These are phyloP conservation scores for Kodamaea kakaduensis DNA, from an alignment of 805 yeast genomes.

Conservation along the genomic window DNA sequence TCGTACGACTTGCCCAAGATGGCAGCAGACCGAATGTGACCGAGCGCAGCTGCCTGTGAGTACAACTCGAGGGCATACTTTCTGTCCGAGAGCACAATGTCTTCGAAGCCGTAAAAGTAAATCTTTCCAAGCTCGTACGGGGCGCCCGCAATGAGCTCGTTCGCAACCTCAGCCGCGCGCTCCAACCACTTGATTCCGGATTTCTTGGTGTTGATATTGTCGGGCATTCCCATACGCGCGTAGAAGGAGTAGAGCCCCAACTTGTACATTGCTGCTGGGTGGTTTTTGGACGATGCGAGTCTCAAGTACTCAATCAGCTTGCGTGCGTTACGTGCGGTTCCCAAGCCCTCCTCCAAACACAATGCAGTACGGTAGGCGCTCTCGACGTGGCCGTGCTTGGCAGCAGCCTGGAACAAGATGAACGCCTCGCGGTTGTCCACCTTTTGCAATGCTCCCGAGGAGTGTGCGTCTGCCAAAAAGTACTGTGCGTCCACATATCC, in stretches of 20 bases:
- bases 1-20: slow-evolving; percentile 83
- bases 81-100: slow-evolving; percentile 78
- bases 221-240: slow-evolving; percentile 75
- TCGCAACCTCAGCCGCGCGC: slow-evolving; percentile 81
- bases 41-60: slow-evolving; percentile 83
- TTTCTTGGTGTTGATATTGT: slow-evolving; percentile 65
- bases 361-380: slow-evolving; percentile 87
- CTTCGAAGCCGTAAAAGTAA: slow-evolving; percentile 78
- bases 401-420: slow-evolving; percentile 76
- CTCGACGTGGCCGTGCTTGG: slow-evolving; percentile 90
- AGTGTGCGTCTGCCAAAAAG: slow-evolving; percentile 81
- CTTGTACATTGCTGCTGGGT: slow-evolving; percentile 95
- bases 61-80: slow-evolving; percentile 83
- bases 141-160: slow-evolving; percentile 83
- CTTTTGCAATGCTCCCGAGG: slow-evolving; percentile 81
- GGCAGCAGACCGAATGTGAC: slow-evolving; percentile 77
- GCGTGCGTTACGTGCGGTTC: slow-evolving; percentile 83
- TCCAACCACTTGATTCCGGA: slow-evolving; percentile 91
- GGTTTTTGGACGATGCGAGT: slow-evolving; percentile 86
- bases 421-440: slow-evolving; percentile 76
- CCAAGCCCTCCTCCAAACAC: slow-evolving; percentile 92
- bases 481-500: slow-evolving; percentile 91
- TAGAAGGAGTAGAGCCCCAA: slow-evolving; percentile 84
- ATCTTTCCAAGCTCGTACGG: slow-evolving; percentile 90
- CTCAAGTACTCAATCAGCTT: slow-evolving; percentile 79